Percentiles rank a stretch among this genome's conserved stretches.
Conservation (phyloP, 495 filamentous ascomycete species). For the Chaetomium cochliodes region DNA sequence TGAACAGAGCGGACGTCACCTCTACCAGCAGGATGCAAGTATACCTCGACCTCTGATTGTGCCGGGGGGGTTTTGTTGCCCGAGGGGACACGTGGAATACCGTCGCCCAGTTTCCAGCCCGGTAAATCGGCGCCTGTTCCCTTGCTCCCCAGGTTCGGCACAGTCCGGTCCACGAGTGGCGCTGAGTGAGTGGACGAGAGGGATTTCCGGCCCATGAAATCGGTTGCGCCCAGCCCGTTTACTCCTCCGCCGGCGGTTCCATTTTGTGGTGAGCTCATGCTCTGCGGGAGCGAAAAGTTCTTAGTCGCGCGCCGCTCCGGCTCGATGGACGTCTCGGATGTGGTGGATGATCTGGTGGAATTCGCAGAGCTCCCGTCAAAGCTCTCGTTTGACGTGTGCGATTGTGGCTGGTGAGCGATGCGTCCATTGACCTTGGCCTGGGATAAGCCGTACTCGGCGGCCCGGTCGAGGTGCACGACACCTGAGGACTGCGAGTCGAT, state of each 20-base stretch:
- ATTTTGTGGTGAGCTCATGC: conserved; percentile 34
- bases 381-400: conserved; percentile 39
- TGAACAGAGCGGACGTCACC: conserved; percentile 36
- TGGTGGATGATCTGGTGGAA: conserved; percentile 34
- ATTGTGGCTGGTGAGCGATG: conserved; percentile 33
- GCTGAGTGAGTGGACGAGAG: conserved; percentile 25
- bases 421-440: conserved; percentile 35
- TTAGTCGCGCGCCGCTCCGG: conserved; percentile 25
- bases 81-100: conserved; percentile 26
- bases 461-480: conserved; percentile 37
- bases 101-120: conserved; percentile 18
- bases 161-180: conserved; percentile 30
- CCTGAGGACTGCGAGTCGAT: conserved; percentile 45
- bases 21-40: conserved; percentile 35
- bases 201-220: conserved; percentile 21
- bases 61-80: neutral
- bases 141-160: conserved; percentile 6
- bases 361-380: conserved; percentile 38
- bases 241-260: conserved; percentile 25
- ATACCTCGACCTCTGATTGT: conserved; percentile 30
- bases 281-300: conserved; percentile 25
- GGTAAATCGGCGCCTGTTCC: conserved; percentile 14
- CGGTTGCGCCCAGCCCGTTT: conserved; percentile 18
- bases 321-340: conserved; percentile 34
- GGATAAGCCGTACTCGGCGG: conserved; percentile 34